These are phyloP conservation scores for Chaetoscypha palmicola DNA, from an alignment of 2,329 filamentous ascomycete species.

Conservation along the genomic window DNA sequence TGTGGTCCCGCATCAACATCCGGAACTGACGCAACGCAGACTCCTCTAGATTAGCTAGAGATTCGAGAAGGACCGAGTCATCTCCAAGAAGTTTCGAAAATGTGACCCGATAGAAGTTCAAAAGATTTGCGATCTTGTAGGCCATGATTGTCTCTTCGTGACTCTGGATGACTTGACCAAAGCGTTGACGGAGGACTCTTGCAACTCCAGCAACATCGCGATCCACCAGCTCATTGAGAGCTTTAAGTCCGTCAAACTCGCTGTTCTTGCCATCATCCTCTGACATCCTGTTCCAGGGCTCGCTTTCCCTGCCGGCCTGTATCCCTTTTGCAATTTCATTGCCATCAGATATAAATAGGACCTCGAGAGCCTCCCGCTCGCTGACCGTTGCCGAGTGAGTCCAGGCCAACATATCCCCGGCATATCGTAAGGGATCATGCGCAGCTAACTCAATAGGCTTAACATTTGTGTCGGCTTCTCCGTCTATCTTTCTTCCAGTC, in stretches of 20 bases:
- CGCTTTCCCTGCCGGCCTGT: constrained; percentile 70
- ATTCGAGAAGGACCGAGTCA: constrained; percentile 61
- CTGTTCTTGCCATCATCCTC: constrained; percentile 49
- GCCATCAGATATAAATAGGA: constrained; percentile 83
- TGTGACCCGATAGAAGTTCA: constrained; percentile 82
- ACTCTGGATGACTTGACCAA: constrained; percentile 86
- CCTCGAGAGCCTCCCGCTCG: constrained; percentile 85
- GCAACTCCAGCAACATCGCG: constrained; percentile 76
- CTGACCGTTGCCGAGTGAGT: constrained; percentile 89
- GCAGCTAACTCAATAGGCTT: constrained; percentile 94
- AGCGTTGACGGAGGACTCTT: constrained; percentile 76
- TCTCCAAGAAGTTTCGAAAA: constrained; percentile 72
- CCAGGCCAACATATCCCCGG: constrained; percentile 98
- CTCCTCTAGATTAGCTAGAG: constrained; percentile 61
- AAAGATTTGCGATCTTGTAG: constrained; percentile 83
- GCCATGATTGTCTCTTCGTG: constrained; percentile 84
- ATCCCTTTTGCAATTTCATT: constrained; percentile 81
- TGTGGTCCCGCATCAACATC: constrained; percentile 71
- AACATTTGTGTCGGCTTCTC: constrained; percentile 51
- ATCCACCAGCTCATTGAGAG: constrained; percentile 79
- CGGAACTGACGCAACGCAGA: constrained; percentile 80
- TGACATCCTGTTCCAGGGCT: constrained; percentile 68
- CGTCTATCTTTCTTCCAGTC: constrained; percentile 60
- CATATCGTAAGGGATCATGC: constrained; percentile 84
- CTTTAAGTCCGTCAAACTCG: constrained; percentile 72